Evolutionary conservation across 805 yeast genomes (phyloP).

Genomic region (Cyberlindnera euphorbiiphila): DNA sequence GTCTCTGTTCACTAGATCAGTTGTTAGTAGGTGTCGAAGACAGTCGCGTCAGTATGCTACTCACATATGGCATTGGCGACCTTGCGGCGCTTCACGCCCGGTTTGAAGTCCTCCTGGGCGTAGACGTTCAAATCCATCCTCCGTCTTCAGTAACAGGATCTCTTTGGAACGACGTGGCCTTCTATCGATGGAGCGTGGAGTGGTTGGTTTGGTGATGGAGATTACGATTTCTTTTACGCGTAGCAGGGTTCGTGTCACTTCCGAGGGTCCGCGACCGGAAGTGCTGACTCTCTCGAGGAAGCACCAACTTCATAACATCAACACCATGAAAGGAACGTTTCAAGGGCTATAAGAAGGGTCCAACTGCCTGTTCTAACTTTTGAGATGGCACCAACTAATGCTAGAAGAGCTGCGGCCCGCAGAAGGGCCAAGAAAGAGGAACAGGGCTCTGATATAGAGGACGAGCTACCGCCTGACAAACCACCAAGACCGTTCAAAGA

Average conservation of each 20-base stretch:
- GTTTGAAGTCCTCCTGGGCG: slow-evolving; percentile 7
- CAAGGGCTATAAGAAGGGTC: no score
- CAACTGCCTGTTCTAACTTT: not conserved
- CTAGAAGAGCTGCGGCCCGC: slow-evolving; percentile 15
- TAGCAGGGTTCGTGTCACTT: no score
- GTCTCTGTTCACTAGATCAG: slow-evolving; percentile 7
- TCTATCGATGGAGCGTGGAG: no score
- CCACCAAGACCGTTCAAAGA: slow-evolving; percentile 58
- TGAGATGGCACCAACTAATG: slow-evolving; percentile 24
- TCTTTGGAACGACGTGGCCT: no score
- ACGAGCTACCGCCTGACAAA: slow-evolving; percentile 23
- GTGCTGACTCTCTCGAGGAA: not conserved
- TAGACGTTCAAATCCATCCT: slow-evolving; percentile 15
- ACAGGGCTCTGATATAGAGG: slow-evolving; percentile 27
- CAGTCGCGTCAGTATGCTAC: slow-evolving; percentile 6
- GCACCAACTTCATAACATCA: not conserved
- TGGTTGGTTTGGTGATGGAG: no score
- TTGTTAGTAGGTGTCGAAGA: slow-evolving; percentile 9
- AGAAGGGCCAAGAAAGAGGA: slow-evolving; percentile 16
- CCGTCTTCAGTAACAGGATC: not conserved
- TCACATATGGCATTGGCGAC: slow-evolving; percentile 5
- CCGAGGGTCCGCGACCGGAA: no score
- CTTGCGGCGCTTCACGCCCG: slow-evolving; percentile 9
- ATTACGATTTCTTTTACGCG: no score
- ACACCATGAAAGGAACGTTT: not conserved